Percentiles rank a stretch among this genome's conserved stretches.
Evolutionary conservation across 345 rosid species (phyloP).

Genomic region (Corchorus olitorius): DNA sequence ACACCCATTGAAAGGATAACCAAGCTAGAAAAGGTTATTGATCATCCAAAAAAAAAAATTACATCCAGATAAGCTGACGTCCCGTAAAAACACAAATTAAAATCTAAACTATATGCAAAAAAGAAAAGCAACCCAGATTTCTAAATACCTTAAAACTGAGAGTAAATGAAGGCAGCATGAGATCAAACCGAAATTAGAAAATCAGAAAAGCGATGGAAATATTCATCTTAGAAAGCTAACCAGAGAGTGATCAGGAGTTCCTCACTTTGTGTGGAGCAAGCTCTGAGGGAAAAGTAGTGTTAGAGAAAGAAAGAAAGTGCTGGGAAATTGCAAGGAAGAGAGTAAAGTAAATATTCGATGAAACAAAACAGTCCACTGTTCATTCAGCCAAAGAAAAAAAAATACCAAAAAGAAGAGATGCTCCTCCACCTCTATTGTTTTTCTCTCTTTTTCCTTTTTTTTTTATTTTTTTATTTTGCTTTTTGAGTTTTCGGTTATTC

Average conservation of each 20-base stretch:
- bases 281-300: not conserved
- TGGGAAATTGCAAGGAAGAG: conserved; percentile 18
- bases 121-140: not conserved
- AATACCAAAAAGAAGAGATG: conserved; percentile 26
- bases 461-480: not conserved
- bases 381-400: conserved; percentile 16
- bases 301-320: conserved; percentile 10
- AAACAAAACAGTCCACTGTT: conserved; percentile 2
- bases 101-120: not conserved
- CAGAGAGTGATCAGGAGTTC: conserved; percentile 6
- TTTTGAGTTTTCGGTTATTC: not conserved
- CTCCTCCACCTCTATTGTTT: conserved; percentile 15
- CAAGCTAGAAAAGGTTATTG: not conserved
- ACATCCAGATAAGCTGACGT: conserved; percentile 9
- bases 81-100: not conserved
- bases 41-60: not conserved
- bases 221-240: conserved; percentile 2
- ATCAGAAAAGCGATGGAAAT: not conserved
- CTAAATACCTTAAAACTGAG: conserved; percentile 16
- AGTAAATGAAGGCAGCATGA: not conserved
- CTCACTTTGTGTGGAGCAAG: conserved; percentile 2
- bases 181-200: conserved; percentile 13
- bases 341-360: conserved; percentile 33
- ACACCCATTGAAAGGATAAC: not conserved
- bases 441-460: not conserved